phyloP scores from a whole-genome alignment of 2,329 filamentous ascomycete genomes.

The Ascochyta fabae region DNA sequence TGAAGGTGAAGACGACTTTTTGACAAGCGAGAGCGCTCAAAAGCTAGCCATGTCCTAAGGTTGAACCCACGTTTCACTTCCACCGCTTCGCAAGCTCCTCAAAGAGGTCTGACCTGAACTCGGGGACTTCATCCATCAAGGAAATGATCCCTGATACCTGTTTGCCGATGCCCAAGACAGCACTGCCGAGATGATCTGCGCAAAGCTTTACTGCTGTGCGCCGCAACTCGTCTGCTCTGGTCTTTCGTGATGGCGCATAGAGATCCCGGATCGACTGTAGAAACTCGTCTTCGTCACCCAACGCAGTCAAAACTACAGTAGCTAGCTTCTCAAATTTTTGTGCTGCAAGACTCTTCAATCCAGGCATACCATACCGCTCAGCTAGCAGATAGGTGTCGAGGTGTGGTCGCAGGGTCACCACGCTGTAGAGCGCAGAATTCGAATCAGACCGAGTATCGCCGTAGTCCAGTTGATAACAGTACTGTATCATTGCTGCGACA shows the following conservation, averaged over 20 bases:
- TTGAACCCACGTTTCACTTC: constrained; percentile 19
- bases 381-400: constrained; percentile 40
- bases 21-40: not conserved
- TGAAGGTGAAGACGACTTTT: constrained; percentile 6
- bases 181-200: constrained; percentile 38
- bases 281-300: constrained; percentile 35
- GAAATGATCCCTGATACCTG: constrained; percentile 36
- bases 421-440: constrained; percentile 27
- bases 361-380: constrained; percentile 36
- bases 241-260: constrained; percentile 31
- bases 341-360: constrained; percentile 31
- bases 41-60: not conserved
- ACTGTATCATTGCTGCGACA: constrained; percentile 45
- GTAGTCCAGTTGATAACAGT: constrained; percentile 42
- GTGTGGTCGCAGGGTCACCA: constrained; percentile 33
- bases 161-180: constrained; percentile 36
- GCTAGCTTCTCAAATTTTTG: constrained; percentile 39
- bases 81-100: constrained; percentile 38
- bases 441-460: constrained; percentile 30
- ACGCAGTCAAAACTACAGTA: constrained; percentile 25
- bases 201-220: constrained; percentile 34
- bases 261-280: constrained; percentile 34
- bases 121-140: constrained; percentile 40
- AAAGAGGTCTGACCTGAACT: constrained; percentile 39
- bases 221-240: constrained; percentile 31